Evolutionary conservation across 2,329 filamentous ascomycete genomes (phyloP).

Genomic region (Aspergillus neoniger): DNA sequence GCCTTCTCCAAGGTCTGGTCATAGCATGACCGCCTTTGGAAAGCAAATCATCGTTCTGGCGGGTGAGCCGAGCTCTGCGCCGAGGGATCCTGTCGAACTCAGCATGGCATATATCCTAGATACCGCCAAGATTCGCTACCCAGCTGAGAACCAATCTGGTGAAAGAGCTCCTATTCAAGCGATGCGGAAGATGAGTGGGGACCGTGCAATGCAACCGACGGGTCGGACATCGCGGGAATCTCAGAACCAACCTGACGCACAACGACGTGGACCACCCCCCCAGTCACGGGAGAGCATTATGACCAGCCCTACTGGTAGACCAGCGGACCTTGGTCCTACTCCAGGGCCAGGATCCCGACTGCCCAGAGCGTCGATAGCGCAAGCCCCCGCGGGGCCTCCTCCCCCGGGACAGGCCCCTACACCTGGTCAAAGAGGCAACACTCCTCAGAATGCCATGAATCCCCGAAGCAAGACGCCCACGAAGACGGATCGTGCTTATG

Average conservation of each 20-base stretch:
- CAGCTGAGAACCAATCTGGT: conserved; percentile 64
- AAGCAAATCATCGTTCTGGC: conserved; percentile 91
- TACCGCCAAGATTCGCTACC: conserved; percentile 94
- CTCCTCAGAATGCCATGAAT: conserved; percentile 29
- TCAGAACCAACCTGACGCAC: conserved; percentile 40
- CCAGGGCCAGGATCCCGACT: conserved; percentile 56
- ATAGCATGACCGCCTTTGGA: conserved; percentile 94
- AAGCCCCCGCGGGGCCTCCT: conserved; percentile 64
- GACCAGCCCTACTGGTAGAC: conserved; percentile 27
- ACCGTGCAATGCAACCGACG: conserved; percentile 44
- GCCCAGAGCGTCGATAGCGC: conserved; percentile 60
- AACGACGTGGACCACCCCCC: conserved; percentile 41
- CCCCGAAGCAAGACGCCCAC: conserved; percentile 55
- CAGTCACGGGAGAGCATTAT: conserved; percentile 49
- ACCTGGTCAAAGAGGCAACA: conserved; percentile 56
- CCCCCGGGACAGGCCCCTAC: conserved; percentile 65
- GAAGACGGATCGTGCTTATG: conserved; percentile 49
- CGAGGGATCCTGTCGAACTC: conserved; percentile 77
- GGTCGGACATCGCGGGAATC: conserved; percentile 48
- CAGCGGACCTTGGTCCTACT: conserved; percentile 33
- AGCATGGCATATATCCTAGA: conserved; percentile 89
- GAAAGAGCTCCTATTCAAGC: conserved; percentile 44
- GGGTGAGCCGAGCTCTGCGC: conserved; percentile 88
- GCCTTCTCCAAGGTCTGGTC: conserved; percentile 87
- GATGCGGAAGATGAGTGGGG: conserved; percentile 46